These are phyloP conservation scores for Oryza brachyantha DNA, from an alignment of 176 grass and related monocot genomes.

Conservation along the genomic window DNA sequence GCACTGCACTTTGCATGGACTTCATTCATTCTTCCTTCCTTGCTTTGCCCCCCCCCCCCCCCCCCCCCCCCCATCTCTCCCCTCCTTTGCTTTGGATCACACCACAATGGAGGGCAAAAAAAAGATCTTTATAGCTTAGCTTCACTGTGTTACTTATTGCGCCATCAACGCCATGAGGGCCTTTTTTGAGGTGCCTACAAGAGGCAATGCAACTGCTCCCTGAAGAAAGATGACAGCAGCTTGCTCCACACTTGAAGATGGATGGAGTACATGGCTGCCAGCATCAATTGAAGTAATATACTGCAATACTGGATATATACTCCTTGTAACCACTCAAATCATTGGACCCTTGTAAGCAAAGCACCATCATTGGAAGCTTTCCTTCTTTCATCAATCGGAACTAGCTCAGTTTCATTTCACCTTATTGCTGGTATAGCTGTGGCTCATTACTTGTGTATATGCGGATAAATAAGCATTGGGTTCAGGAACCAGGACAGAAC, in stretches of 20 bases:
- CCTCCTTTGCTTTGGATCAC: slow-evolving; percentile 44
- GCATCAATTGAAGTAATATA: neutral
- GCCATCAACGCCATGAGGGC: slow-evolving; percentile 12
- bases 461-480: neutral
- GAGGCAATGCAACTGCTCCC: neutral
- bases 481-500: neutral
- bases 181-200: slow-evolving; percentile 5
- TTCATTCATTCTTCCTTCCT: neutral
- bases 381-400: neutral
- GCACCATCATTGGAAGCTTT: neutral
- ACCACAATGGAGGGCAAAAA: slow-evolving; percentile 5
- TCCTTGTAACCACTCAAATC: slow-evolving; percentile 24
- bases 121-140: slow-evolving; percentile 9
- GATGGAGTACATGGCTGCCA: neutral
- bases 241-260: neutral
- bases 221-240: neutral
- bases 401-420: neutral
- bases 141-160: neutral
- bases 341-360: slow-evolving; percentile 25
- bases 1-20: slow-evolving; percentile 21
- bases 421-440: slow-evolving; percentile 18
- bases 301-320: neutral
- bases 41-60: neutral
- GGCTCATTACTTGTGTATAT: slow-evolving; percentile 7
- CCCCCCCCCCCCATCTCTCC: too few relatives aligned